phyloP scores from a whole-genome alignment of 441 rosid species.

The Euphorbia neoarborescens region DNA sequence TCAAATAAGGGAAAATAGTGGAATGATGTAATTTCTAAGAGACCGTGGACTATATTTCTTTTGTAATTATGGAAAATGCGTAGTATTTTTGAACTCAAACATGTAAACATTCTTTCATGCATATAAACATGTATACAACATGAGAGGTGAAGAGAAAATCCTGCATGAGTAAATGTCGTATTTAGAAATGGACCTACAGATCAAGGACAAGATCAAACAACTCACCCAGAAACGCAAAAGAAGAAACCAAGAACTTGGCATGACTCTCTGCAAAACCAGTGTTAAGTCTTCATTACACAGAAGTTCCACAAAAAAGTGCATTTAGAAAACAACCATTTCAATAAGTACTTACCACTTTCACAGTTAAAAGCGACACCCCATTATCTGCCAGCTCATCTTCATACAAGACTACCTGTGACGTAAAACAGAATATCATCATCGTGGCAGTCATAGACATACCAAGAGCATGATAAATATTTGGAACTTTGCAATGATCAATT shows the following conservation, averaged over 20 bases:
- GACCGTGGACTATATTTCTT: not conserved
- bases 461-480: slow-evolving; percentile 9
- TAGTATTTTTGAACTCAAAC: not conserved
- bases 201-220: slow-evolving; percentile 13
- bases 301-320: not conserved
- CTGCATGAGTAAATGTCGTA: not conserved
- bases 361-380: slow-evolving; percentile 87
- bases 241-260: slow-evolving; percentile 97
- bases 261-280: slow-evolving; percentile 68
- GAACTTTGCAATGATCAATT: not conserved
- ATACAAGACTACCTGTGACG: slow-evolving; percentile 69
- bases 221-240: slow-evolving; percentile 96
- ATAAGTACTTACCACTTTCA: slow-evolving; percentile 76
- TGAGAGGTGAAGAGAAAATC: not conserved
- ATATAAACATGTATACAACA: not conserved
- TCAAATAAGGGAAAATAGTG: not conserved
- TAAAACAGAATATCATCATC: slow-evolving; percentile 20
- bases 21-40: not conserved
- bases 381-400: slow-evolving; percentile 97
- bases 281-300: slow-evolving; percentile 14
- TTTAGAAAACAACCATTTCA: slow-evolving; percentile 8
- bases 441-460: slow-evolving; percentile 6
- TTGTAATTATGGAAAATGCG: not conserved
- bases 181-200: slow-evolving; percentile 1
- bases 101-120: not conserved